Percentiles rank a stretch among this genome's conserved stretches.
phyloP scores from a whole-genome alignment of 2,329 filamentous ascomycete genomes.

The Blastomyces emzantsi region DNA sequence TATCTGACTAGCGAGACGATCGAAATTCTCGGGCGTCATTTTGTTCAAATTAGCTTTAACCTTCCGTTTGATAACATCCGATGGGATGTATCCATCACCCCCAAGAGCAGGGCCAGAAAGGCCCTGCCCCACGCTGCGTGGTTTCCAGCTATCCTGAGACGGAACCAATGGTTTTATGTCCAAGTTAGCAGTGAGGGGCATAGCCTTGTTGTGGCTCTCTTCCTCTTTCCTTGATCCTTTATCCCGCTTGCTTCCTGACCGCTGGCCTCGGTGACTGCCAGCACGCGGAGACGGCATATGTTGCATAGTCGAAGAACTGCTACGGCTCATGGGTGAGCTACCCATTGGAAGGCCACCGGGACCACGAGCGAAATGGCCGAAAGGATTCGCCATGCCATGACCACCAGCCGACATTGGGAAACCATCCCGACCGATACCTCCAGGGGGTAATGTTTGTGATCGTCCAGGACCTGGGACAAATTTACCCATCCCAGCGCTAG shows the following conservation, averaged over 20 bases:
- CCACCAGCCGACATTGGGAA: constrained; percentile 55
- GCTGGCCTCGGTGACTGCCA: constrained; percentile 52
- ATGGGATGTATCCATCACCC: constrained; percentile 60
- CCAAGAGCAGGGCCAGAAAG: constrained; percentile 41
- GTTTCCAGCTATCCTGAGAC: constrained; percentile 80
- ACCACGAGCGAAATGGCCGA: constrained; percentile 51
- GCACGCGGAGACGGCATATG: constrained; percentile 63
- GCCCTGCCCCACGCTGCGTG: constrained; percentile 54
- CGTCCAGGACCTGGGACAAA: constrained; percentile 46
- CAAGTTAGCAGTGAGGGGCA: constrained; percentile 80
- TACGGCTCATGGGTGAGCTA: constrained; percentile 56
- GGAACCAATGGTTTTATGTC: constrained; percentile 71
- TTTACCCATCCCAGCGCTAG: constrained; percentile 53
- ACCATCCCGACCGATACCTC: constrained; percentile 64
- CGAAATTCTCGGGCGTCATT: constrained; percentile 99
- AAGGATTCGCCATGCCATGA: constrained; percentile 42
- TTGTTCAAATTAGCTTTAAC: constrained; percentile 98
- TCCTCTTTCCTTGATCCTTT: constrained; percentile 49
- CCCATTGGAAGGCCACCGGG: constrained; percentile 56
- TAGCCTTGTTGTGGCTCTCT: constrained; percentile 66
- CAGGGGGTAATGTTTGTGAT: constrained; percentile 56
- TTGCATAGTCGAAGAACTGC: constrained; percentile 46
- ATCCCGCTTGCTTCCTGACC: constrained; percentile 44
- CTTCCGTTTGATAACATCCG: constrained; percentile 93
- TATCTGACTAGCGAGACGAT: constrained; percentile 89